These are phyloP conservation scores for Pelargonium australe DNA, from an alignment of 441 rosid genomes.

Conservation along the genomic window DNA sequence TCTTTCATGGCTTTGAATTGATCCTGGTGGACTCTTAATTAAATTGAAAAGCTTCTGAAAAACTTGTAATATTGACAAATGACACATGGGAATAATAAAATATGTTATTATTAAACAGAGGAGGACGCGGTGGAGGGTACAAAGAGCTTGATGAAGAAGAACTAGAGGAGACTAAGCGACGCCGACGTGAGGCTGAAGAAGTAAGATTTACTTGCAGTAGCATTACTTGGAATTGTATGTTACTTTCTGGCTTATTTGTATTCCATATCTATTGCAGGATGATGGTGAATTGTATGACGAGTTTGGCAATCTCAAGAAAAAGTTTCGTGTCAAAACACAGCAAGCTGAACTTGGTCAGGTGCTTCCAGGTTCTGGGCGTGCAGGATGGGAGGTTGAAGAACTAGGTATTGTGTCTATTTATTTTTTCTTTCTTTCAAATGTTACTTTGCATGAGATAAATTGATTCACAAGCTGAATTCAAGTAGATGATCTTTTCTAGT, in stretches of 20 bases:
- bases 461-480: neutral
- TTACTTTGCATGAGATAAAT: neutral
- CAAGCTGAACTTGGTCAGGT: conserved; percentile 57
- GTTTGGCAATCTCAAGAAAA: conserved; percentile 95
- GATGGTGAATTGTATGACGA: conserved; percentile 97
- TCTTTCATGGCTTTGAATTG: no score
- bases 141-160: conserved; percentile 98
- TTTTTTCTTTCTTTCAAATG: neutral
- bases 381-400: conserved; percentile 96
- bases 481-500: neutral
- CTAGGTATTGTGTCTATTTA: conserved; percentile 43
- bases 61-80: no score
- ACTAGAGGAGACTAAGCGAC: conserved; percentile 86
- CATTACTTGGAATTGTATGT: conserved; percentile 11
- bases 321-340: conserved; percentile 77
- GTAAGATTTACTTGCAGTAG: conserved; percentile 34
- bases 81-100: no score
- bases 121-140: conserved; percentile 96
- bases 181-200: conserved; percentile 82
- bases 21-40: neutral
- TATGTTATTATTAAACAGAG: conserved; percentile 37
- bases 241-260: conserved; percentile 16
- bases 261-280: conserved; percentile 44
- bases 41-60: no score
- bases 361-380: conserved; percentile 83